Base-by-base conservation (phyloP, 306 rosid genomes). In the Rosa persica region DNA sequence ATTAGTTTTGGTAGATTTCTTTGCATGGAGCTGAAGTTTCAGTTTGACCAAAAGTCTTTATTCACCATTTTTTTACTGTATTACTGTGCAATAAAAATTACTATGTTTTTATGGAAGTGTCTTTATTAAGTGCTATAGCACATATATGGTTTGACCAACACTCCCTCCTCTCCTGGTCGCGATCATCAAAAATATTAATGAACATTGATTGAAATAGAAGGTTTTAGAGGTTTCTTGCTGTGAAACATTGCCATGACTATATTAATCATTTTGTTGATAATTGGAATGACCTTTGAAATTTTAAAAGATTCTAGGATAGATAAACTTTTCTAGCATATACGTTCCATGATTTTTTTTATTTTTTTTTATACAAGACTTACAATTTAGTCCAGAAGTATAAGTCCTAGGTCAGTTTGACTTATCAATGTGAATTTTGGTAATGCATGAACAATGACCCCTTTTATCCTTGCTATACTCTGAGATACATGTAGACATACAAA, bases 131-230 rank as follows among this genome's bases (percentile, higher is more conserved):
- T 23, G 68, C 5, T 40, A 6, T 23, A 9, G n/a, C 54, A 57
- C 78, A 57, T 8, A 25, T 57, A 23, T 62, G 55, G 25, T 71
- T 46, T 57, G 23, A 54, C 51, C 68, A 55, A 39, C 34, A 74
- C 51, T 7, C 30, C 17, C 16, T n/a, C 15, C 39, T 55, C 23
- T 52, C 12, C 68, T 55, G 30, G 13, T 38, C 48, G 12, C 8
- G 15, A 23, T 73, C 51, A 52, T 52, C 9, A 5, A 38, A 8
- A 52, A 11, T 34, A n/a, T 52, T 13, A 52, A n/a, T 10, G 36
- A 15, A 38, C 12, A n/a, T 55, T 74, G 34, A 74, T 73, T 39
- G 51, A 42, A 54, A 54, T 58, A 13, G 66, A 52, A 54, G 51
- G 65, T 73, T 39, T 70, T 38, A 13, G 49, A 39, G 8, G 38